Evolutionary conservation across 257 asterid species (phyloP).

Genomic region (Solanum piurae): DNA sequence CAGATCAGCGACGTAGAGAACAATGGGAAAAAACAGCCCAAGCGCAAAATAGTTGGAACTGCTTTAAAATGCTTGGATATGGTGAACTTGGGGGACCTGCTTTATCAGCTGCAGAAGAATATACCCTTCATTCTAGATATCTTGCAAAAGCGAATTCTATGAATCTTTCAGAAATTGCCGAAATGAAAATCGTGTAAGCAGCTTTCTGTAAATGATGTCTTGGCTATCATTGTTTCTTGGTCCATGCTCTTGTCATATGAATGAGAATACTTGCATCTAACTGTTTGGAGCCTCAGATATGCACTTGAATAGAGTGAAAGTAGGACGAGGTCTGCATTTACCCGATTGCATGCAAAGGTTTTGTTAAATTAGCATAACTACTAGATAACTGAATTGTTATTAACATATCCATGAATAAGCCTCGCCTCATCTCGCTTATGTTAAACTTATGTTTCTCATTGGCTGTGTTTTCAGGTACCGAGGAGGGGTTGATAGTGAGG

Average conservation of each 20-base stretch:
- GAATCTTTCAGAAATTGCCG: conserved; percentile 83
- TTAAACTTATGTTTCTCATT: background rate
- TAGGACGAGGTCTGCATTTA: background rate
- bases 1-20: conserved; percentile 77
- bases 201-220: conserved; percentile 1
- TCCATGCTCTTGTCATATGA: background rate
- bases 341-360: background rate
- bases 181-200: conserved; percentile 91
- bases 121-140: conserved; percentile 90
- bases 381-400: background rate
- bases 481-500: conserved; percentile 91
- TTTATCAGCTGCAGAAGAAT: conserved; percentile 86
- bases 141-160: conserved; percentile 88
- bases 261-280: background rate
- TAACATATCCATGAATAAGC: background rate
- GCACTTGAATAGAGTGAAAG: background rate
- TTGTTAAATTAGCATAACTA: background rate
- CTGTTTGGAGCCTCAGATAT: background rate
- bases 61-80: conserved; percentile 70
- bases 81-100: conserved; percentile 88
- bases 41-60: conserved; percentile 65
- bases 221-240: background rate
- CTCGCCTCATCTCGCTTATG: background rate
- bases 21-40: conserved; percentile 88
- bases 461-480: conserved; percentile 52